Base-by-base conservation (phyloP, 225 moss, liverwort and hornwort genomes). In the Straminergon stramineum region DNA sequence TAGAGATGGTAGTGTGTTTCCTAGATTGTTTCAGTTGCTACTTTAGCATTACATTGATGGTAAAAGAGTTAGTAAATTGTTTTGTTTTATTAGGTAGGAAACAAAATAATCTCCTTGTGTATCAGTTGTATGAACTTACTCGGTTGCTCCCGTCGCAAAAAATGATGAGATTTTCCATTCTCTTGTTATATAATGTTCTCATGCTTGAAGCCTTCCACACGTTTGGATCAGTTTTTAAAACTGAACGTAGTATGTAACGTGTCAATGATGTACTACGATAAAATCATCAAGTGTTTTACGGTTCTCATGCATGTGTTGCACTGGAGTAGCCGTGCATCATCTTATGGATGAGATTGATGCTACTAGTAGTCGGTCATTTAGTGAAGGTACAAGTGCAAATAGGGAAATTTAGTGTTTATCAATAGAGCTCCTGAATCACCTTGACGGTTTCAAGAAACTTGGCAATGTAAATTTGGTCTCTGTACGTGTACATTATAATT, bases 281-380 rank as follows among this genome's bases (percentile, higher is more conserved):
- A 83, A 57, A 37, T 31, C 77, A 79, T 55, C 43, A 86, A 88
- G 86, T 64, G 64, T 81, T 51, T 89, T 86, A 89, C 75, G 61
- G 41, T 63, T 60, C 13, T 48, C 85, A 56, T 81, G 77, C 62
- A 73, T 81, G 67, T 66, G 78, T 71, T 88, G 78, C 45, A 18
- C 63, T 65, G 84, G 67, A 87, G 79, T 88, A 95, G 95, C 97
- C 95, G 76, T 96, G 96, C 90, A 95, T 97, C 70, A 95, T 96
- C 69, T 95, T 95, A 95, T 94, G 94, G 97, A 96, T 88, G 96
- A 96, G 88, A 96, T 95, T 83, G 95, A 97, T 92, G 96, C 94
- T 32, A 96, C 94, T 84, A 90, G 95, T 84, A 96, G 97, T 56
- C 92, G 95, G 69, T 76, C 95, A 79, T 95, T 95, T 85, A 94